Conservation (phyloP, 2,329 filamentous ascomycete species). For the Phoma sp. region DNA sequence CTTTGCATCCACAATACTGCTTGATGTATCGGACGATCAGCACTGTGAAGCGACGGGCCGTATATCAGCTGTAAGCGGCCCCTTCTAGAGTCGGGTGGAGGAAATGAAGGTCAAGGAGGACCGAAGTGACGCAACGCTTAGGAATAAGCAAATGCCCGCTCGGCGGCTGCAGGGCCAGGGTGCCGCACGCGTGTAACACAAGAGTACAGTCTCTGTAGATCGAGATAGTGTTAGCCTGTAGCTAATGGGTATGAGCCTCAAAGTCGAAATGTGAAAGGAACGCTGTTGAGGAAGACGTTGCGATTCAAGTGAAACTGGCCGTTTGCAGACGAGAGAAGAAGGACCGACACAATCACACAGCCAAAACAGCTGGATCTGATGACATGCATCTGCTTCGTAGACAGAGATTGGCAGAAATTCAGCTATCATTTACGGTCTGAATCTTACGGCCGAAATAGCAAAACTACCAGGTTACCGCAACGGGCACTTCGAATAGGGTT, state of each 20-base stretch:
- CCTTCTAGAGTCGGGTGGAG: neutral
- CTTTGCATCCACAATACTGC: neutral
- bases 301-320: neutral
- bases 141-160: constrained; percentile 13
- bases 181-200: neutral
- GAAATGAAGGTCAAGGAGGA: neutral
- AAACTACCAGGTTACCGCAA: neutral
- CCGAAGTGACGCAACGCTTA: constrained; percentile 13
- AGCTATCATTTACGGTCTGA: neutral
- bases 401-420: neutral
- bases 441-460: constrained; percentile 1
- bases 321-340: neutral
- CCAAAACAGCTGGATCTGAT: neutral
- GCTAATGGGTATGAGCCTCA: neutral
- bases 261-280: neutral
- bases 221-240: neutral
- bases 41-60: neutral
- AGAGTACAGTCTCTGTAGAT: constrained; percentile 1
- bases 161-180: neutral
- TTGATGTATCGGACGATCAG: neutral
- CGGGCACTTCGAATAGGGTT: neutral
- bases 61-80: neutral
- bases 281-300: neutral
- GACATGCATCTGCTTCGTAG: neutral
- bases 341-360: neutral